Conservation (phyloP, 2,329 filamentous ascomycete species). For the Fusarium protoensiforme region DNA sequence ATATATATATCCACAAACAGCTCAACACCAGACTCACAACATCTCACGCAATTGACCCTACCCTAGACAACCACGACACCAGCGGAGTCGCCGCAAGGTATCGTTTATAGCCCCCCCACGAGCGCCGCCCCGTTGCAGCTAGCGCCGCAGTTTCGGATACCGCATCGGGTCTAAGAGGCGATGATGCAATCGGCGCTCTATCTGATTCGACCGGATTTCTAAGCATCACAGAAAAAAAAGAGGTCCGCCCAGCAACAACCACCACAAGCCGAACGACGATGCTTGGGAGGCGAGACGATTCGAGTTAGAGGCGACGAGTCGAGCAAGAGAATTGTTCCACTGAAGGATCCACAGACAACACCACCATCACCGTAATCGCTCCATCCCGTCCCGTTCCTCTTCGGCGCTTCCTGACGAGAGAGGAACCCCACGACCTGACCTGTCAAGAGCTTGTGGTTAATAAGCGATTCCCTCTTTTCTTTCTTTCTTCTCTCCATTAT, state of each 20-base stretch:
- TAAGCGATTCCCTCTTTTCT: conserved; percentile 26
- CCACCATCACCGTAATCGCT: conserved; percentile 3
- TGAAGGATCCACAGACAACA: conserved; percentile 15
- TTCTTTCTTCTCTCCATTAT: conserved; percentile 1
- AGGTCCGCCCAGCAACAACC: conserved; percentile 17
- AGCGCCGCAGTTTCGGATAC: conserved; percentile 26
- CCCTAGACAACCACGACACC: conserved; percentile 2
- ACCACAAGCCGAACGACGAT: conserved; percentile 15
- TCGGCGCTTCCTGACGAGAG: conserved; percentile 22
- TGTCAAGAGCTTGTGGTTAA: conserved; percentile 19
- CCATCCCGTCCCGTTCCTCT: not conserved
- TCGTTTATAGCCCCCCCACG: conserved; percentile 9
- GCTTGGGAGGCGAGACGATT: not conserved
- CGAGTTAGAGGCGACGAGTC: not conserved
- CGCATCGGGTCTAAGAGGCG: conserved; percentile 33
- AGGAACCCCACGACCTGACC: conserved; percentile 23
- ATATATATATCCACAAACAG: not conserved
- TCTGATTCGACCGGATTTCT: conserved; percentile 43
- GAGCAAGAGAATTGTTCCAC: conserved; percentile 11
- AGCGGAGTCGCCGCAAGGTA: not conserved
- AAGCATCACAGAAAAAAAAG: conserved; percentile 34
- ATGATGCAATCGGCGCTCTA: conserved; percentile 40
- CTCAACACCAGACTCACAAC: not conserved
- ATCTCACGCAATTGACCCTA: not conserved
- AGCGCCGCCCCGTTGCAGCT: conserved; percentile 27